Base-by-base conservation (phyloP, 495 filamentous ascomycete genomes). In the Pyronema omphalodes region DNA sequence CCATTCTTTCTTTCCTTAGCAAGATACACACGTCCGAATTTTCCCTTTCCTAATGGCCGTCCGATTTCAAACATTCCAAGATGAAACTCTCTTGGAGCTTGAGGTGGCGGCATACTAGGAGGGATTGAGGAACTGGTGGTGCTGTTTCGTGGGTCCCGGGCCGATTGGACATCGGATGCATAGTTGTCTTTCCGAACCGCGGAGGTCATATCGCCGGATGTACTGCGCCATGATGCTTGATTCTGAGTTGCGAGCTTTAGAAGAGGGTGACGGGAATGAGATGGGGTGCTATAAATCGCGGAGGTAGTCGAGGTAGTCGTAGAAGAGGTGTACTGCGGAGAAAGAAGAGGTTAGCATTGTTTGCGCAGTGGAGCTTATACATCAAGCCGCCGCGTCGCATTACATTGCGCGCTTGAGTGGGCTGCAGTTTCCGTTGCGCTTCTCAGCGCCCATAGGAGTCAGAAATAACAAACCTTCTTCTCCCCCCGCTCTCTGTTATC, bases 21-120 rank as follows among this genome's bases (percentile, higher is more conserved):
- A 2, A 98, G 78, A 66, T 98, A 98, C 0, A 98, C 91, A 44
- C 93, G 78, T 4, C 91, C 91, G 64, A 96, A 98, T 68, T 98
- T 98, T 52, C 91, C 91, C 67, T 96, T 98, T 7, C 91, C 91
- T 5, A 98, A 72, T 2, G 91, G 93, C 46, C 88, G 84, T 8
- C 91, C 91, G 60, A 98, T 96, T 63, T 98, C 91, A 63, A 98
- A 98, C 91, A 98, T 96, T 66, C 89, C 88, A 1, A 98, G 80
- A 58, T 95, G 87, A 66, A 91, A 85, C 51, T 87, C 76, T 60
- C 83, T 89, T 2, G 80, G 77, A 44, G 72, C 56, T 11, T 62
- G 19, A 47, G 85, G 78, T 50, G 79, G 73, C 53, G 80, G 78
- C 53, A 81, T 70, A 18, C 41, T 55, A 12, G 51, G 36, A 18